These are phyloP conservation scores for Fulvia fulva DNA, from an alignment of 2,329 filamentous ascomycete species.

Conservation along the genomic window DNA sequence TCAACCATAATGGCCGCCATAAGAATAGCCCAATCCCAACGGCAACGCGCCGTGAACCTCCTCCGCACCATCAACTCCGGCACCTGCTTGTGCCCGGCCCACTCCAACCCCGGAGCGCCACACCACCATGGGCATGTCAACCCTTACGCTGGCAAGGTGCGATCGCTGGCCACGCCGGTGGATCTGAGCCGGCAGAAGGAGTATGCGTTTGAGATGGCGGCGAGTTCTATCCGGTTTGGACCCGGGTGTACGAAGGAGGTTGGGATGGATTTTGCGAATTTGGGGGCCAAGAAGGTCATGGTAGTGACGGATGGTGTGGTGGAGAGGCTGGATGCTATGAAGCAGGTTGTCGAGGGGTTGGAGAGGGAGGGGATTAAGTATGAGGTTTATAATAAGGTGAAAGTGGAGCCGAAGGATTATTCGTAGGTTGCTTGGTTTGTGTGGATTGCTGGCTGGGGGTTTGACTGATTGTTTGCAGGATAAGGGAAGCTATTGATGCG, in stretches of 20 bases:
- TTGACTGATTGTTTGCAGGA: constrained; percentile 47
- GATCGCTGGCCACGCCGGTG: constrained; percentile 67
- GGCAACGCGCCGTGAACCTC: constrained; percentile 63
- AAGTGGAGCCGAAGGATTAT: constrained; percentile 90
- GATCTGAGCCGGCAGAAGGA: constrained; percentile 74
- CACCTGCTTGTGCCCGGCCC: constrained; percentile 80
- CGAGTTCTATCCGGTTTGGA: constrained; percentile 89
- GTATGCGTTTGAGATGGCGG: constrained; percentile 98
- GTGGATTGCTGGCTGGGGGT: constrained; percentile 44
- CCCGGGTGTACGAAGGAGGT: constrained; percentile 92
- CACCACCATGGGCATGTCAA: constrained; percentile 48
- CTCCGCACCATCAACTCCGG: constrained; percentile 87
- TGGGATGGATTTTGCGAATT: constrained; percentile 90
- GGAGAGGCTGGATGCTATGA: constrained; percentile 78
- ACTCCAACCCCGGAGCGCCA: constrained; percentile 80
- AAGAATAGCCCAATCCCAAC: constrained; percentile 43
- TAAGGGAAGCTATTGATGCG: constrained; percentile 86
- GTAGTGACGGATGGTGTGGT: constrained; percentile 89
- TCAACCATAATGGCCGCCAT: constrained; percentile 33
- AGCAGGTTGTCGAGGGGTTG: constrained; percentile 78
- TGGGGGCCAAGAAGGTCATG: constrained; percentile 80
- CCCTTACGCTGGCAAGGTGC: constrained; percentile 53
- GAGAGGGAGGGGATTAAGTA: constrained; percentile 74
- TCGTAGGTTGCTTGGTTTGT: constrained; percentile 55
- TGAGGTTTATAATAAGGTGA: constrained; percentile 73